Evolutionary conservation across 139 green algal genomes (phyloP), one percentile per base, ranked within the genome.

Genomic region (Closterium sp.): DNA sequence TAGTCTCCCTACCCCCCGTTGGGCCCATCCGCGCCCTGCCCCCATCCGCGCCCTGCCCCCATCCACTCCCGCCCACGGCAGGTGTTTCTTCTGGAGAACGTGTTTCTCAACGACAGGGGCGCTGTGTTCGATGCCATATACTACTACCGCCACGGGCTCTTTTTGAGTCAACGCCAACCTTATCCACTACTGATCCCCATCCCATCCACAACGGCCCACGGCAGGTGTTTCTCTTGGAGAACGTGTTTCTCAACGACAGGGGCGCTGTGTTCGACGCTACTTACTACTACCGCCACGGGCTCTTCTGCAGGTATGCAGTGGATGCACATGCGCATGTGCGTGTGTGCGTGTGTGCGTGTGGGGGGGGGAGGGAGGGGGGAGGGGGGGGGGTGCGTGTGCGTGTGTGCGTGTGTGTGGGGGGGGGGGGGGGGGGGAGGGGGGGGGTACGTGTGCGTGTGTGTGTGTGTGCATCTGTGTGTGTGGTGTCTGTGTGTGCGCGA

Each of bases 51-150:
- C 2, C 32, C 32, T 38, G 32, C 32, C 6, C 45, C 45, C 45
- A 13, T 7, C 42, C 42, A 13, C 7, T 5, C 5, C 42, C 7
- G 5, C 42, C 7, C 42, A 62, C 5, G 5, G 5, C 42, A 62
- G 42, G 42, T 90, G 87, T 90, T 62, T 31, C n/a, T 90, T 1
- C 87, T 90, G 28, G 87, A 90, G 87, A 90, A 90, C 9, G 87
- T 90, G 13, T 85, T 62, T 31, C 27, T 90, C n/a, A 90, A 90
- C 38, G 87, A 90, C 87, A 30, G 87, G 4, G 87, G 87, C 9
- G 11, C n/a, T 31, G 87, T 90, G 34, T 90, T 90, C 3, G 87
- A 90, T 11, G 38, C 34, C 1, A 30, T 3, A 19, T 31, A 90
- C 87, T 62, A 29, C 38, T 90, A 90, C 87, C 86, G 27, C 13